Conservation (phyloP, 2,329 filamentous ascomycete species). For the Volutella citrinella region DNA sequence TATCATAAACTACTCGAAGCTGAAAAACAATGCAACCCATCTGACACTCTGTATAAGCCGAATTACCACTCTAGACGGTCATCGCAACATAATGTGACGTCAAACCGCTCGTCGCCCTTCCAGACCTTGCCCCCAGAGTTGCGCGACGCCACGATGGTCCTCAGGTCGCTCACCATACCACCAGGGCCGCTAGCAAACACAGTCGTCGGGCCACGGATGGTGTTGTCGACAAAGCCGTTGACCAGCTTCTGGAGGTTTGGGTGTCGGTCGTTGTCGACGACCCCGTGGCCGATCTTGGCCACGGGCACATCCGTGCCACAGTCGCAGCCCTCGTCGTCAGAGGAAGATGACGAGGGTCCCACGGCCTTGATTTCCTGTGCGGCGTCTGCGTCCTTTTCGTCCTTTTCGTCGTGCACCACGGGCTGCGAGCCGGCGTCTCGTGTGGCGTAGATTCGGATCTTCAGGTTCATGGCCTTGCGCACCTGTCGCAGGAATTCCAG, state of each 20-base stretch:
- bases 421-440: conserved; percentile 38
- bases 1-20: no score
- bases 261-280: conserved; percentile 32
- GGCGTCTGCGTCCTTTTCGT: conserved; percentile 8
- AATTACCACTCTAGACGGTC: conserved; percentile 57
- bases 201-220: conserved; percentile 46
- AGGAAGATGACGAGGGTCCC: conserved; percentile 24
- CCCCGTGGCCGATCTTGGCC: conserved; percentile 25
- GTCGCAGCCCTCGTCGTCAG: conserved; percentile 19
- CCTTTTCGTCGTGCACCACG: conserved; percentile 20
- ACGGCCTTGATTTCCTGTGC: conserved; percentile 13
- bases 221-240: conserved; percentile 44
- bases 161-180: conserved; percentile 57
- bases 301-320: conserved; percentile 29
- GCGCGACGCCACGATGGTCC: conserved; percentile 48
- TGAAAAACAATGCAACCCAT: no score
- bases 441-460: conserved; percentile 58
- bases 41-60: no score
- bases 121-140: conserved; percentile 55
- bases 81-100: conserved; percentile 58
- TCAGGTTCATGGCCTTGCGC: conserved; percentile 39
- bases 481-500: conserved; percentile 44
- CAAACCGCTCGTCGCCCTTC: conserved; percentile 53
- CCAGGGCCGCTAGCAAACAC: conserved; percentile 61
- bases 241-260: conserved; percentile 48